Conservation (phyloP, 2,329 filamentous ascomycete genomes). For the Verticillium klebahnii region DNA sequence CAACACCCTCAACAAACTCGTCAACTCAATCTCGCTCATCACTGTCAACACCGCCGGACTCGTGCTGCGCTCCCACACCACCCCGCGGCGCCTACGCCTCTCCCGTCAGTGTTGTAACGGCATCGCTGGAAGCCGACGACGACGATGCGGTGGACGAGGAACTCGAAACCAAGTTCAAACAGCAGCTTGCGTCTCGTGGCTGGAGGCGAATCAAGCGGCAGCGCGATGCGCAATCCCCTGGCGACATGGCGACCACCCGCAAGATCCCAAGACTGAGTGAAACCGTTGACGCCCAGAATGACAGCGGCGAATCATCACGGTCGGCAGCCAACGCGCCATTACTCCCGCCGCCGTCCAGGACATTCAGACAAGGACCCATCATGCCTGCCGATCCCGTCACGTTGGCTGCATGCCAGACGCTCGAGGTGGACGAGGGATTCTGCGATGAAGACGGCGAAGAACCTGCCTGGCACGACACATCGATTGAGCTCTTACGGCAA, state of each 20-base stretch:
- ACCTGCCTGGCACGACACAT: background rate
- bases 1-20: background rate
- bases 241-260: background rate
- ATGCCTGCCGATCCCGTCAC: background rate
- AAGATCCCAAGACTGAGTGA: background rate
- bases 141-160: background rate
- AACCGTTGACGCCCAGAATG: background rate
- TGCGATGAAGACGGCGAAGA: slow-evolving; percentile 6
- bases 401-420: background rate
- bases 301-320: background rate
- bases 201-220: background rate
- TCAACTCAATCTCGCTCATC: background rate
- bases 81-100: background rate
- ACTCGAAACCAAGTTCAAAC: background rate
- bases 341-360: background rate
- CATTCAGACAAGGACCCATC: background rate
- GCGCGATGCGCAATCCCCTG: background rate
- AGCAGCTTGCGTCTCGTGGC: background rate
- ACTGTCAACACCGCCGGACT: background rate
- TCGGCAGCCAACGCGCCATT: background rate
- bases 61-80: background rate
- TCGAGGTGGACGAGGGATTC: slow-evolving; percentile 9
- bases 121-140: background rate
- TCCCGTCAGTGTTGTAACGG: background rate
- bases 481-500: background rate